phyloP scores from a whole-genome alignment of 257 asterid genomes.

The Nicotiana obtusifolia region DNA sequence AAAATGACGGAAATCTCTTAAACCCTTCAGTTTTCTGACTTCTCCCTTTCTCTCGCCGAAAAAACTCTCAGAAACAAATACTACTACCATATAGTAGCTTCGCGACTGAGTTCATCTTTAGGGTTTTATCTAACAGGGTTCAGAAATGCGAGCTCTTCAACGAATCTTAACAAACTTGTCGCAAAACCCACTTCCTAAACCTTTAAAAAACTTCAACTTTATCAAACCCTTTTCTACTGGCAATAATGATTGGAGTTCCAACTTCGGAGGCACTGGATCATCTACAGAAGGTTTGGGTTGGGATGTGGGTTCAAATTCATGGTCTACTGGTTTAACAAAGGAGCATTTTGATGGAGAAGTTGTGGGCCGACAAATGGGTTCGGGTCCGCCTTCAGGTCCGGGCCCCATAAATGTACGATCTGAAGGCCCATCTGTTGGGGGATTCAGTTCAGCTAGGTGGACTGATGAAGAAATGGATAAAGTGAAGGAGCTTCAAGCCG shows the following conservation, averaged over 20 bases:
- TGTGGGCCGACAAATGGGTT: slow-evolving; percentile 48
- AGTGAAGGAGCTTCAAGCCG: slow-evolving; percentile 37
- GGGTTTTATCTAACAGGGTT: background rate
- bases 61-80: too few relatives aligned
- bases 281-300: slow-evolving; percentile 48
- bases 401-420: slow-evolving; percentile 4
- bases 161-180: slow-evolving; percentile 40
- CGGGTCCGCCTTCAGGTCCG: slow-evolving; percentile 10
- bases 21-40: too few relatives aligned
- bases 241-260: slow-evolving; percentile 38
- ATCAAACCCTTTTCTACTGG: slow-evolving; percentile 39
- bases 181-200: slow-evolving; percentile 11
- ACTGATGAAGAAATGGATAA: slow-evolving; percentile 39
- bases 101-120: background rate
- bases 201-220: slow-evolving; percentile 16
- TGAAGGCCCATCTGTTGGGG: slow-evolving; percentile 4
- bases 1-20: too few relatives aligned
- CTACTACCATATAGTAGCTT: too few relatives aligned
- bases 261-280: slow-evolving; percentile 40
- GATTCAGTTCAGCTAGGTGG: slow-evolving; percentile 31
- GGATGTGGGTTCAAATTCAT: slow-evolving; percentile 54
- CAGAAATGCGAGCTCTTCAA: slow-evolving; percentile 47
- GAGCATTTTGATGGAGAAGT: slow-evolving; percentile 87
- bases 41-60: too few relatives aligned
- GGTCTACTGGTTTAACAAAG: slow-evolving; percentile 86